Conservation (phyloP, 1,284 basidiomycete species). For the Tranzscheliella williamsii region DNA sequence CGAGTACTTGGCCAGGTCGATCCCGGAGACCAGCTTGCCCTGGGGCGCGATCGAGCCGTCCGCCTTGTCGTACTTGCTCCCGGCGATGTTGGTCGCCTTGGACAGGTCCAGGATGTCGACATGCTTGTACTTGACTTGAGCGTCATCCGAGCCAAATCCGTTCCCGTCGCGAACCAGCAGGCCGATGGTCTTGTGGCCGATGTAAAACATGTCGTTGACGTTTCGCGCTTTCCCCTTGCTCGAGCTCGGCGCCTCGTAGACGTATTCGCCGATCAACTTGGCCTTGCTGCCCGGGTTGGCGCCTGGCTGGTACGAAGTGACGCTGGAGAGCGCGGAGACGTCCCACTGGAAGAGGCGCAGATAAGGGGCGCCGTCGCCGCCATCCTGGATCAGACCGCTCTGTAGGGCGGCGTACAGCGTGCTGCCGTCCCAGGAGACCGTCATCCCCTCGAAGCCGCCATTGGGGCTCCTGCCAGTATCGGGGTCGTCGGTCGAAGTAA, state of each 20-base stretch:
- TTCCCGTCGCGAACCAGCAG: slow-evolving; percentile 69
- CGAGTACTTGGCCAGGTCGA: slow-evolving; percentile 67
- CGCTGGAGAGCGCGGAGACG: slow-evolving; percentile 13
- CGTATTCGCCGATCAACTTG: slow-evolving; percentile 66
- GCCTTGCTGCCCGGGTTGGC: slow-evolving; percentile 55
- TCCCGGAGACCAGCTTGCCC: slow-evolving; percentile 65
- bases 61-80: slow-evolving; percentile 68
- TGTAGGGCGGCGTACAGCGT: slow-evolving; percentile 71
- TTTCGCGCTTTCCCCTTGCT: slow-evolving; percentile 66
- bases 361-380: slow-evolving; percentile 59
- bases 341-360: slow-evolving; percentile 29
- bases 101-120: slow-evolving; percentile 64
- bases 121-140: slow-evolving; percentile 65
- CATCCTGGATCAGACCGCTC: slow-evolving; percentile 70
- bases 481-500: slow-evolving; percentile 67
- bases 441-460: slow-evolving; percentile 71
- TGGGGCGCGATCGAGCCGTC: slow-evolving; percentile 66
- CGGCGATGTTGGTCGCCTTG: slow-evolving; percentile 71
- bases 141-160: slow-evolving; percentile 67
- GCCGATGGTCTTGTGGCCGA: slow-evolving; percentile 55
- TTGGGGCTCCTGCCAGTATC: slow-evolving; percentile 62
- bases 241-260: slow-evolving; percentile 68
- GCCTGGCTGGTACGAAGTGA: slow-evolving; percentile 54
- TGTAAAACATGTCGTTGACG: slow-evolving; percentile 68
- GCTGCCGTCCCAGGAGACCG: slow-evolving; percentile 65